Evolutionary conservation across 805 yeast genomes (phyloP), one percentile per base, ranked within the genome.

Genomic region (Yarrowia osloensis): DNA sequence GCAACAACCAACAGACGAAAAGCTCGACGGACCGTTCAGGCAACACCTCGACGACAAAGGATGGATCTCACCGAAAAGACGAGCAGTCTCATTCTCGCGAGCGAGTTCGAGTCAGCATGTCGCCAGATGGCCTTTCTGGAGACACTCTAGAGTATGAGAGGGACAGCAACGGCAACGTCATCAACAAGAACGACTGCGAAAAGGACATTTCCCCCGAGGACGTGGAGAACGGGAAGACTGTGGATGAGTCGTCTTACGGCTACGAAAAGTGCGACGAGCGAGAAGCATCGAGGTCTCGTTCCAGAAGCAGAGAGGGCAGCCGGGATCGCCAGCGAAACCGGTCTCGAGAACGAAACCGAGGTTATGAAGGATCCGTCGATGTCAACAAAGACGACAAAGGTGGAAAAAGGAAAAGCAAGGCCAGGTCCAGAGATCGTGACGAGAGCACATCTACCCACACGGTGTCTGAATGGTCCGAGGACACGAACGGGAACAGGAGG

Each of bases 201-300:
- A 3, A 12, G 6, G 63, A 57, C 24, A 57, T 57, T 7, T 26
- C 24, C 3, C 26, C 24, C 15, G 63, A 57, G 12, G 63, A 57
- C 19, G 28, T 39, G 31, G 63, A 39, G 9, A 8, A 11, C 7
- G 63, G 49, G 2, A 29, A 26, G 15, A 57, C 44, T 13, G 19
- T 40, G 2, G 49, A 57, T 19, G 49, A 57, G 33, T 19, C 37
- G 1, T 57, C 63, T 1, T 28, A 57, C 15, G 63, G 49, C 24
- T 57, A 57, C 19, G 49, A 57, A 28, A 57, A 28, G 37, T 57
- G 63, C 37, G 49, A 57, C 19, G 63, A 57, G 19, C 19, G 63
- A 39, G 63, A 57, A 11, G 47, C 63, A 4, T 57, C 47, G 13
- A 26, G 63, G 8, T 57, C 63, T 15, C 47, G 63, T 4, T 57